Conservation (phyloP, 2,329 filamentous ascomycete species). For the Aspergillus flavus region DNA sequence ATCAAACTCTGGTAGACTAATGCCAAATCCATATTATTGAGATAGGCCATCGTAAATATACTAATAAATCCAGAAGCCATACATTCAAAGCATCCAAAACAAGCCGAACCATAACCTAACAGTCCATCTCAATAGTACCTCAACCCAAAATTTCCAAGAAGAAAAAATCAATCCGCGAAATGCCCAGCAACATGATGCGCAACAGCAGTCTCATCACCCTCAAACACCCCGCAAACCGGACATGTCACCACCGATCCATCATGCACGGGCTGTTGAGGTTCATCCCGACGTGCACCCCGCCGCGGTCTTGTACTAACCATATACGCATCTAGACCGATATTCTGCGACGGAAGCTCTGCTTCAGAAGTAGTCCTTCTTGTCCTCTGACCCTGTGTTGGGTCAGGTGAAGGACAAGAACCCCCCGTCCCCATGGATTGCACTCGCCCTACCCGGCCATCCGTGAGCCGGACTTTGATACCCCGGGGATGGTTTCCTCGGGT, state of each 20-base stretch:
- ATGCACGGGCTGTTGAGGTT: neutral
- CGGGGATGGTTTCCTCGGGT: conserved; percentile 74
- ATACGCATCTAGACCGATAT: conserved; percentile 19
- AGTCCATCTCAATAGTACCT: neutral
- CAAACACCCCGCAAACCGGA: neutral
- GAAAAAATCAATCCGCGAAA: neutral
- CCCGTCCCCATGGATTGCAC: conserved; percentile 56
- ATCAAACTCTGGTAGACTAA: neutral
- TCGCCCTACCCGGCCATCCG: conserved; percentile 71
- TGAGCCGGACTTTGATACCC: conserved; percentile 76
- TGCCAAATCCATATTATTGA: no score
- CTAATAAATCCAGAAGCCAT: neutral
- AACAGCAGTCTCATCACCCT: neutral
- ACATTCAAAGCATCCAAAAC: neutral
- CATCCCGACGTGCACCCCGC: neutral
- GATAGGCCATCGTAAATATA: neutral
- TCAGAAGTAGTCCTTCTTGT: neutral
- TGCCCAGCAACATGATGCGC: neutral
- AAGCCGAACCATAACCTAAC: neutral
- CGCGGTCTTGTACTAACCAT: conserved; percentile 11
- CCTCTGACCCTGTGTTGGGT: neutral
- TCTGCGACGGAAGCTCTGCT: conserved; percentile 4
- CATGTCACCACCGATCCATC: neutral
- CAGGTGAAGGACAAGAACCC: neutral
- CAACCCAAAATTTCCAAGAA: neutral